Base-by-base conservation (phyloP, 371 early-diverging fungal genomes). In the Mortierella sp. region DNA sequence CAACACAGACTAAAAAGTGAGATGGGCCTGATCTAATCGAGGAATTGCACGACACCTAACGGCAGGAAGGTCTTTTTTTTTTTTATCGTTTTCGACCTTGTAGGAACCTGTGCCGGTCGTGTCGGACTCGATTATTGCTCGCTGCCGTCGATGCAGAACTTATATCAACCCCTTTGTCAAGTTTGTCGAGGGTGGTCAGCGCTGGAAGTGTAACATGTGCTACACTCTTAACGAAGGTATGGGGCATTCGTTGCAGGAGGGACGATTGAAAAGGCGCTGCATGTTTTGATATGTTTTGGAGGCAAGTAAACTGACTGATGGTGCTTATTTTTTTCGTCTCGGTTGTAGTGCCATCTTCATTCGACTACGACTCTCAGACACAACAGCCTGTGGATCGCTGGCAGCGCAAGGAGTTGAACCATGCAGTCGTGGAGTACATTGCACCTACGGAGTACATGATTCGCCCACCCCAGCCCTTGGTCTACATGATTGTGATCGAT, bases 151-250 rank as follows among this genome's bases (percentile, higher is more conserved):
- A 40, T 99, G 99, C 87, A 90, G 98, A 76, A 94, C 98, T 7
- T 99, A 99, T 77, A 96, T 99, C 81, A 98, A 98, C 79, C 98
- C 98, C 11, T 99, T 94, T 86, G 94, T 97, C 6, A 92, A 92
- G 48, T 97, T 97, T 89, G 93, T 96, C 0, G 98, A 98, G 79
- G 96, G 96, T 52, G 97, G 97, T n/a, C 93, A 94, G 53, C 91
- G 96, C 50, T 99, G 98, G 99, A 94, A 94, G 85, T 99, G 99
- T 86, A 98, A 98, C 85, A 90, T 98, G 90, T 99, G 99, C 86
- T 93, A 91, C 80, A 85, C 97, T 26, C 88, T 92, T 69, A 98
- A 98, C 74, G 97, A 98, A 85, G 94, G 95, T 94, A 89, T 48
- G 76, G 4, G n/a, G n/a, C n/a, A n/a, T n/a, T n/a, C n/a, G n/a